A percentile compares a stretch with the other conserved stretches of the same genome.
Evolutionary conservation across 306 rosid genomes (phyloP).

Genomic region (Rosa lucieae): DNA sequence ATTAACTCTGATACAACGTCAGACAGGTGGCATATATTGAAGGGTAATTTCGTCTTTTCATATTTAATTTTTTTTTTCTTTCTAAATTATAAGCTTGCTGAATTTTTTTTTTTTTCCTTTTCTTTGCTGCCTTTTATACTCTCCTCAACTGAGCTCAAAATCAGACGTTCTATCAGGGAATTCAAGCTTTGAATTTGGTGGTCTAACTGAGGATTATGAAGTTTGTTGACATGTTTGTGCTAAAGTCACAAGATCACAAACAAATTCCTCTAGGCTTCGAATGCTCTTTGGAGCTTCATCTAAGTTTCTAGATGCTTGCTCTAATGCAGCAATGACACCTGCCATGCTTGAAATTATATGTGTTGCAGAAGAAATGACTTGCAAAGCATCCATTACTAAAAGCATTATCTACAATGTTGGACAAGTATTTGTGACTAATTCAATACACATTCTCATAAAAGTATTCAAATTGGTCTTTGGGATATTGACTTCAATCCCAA

Average conservation of each 20-base stretch:
- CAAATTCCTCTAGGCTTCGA: conserved; percentile 32
- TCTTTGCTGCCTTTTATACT: too few species aligned
- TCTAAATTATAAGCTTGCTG: too few species aligned
- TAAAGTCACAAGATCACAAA: conserved; percentile 27
- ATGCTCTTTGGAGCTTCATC: conserved; percentile 35
- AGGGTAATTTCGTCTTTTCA: too few species aligned
- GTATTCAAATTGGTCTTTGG: neutral
- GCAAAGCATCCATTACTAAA: conserved; percentile 25
- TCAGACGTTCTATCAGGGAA: conserved; percentile 19
- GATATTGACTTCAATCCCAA: neutral
- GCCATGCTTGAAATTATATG: conserved; percentile 33
- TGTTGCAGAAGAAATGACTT: conserved; percentile 23
- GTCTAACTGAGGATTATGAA: conserved; percentile 23
- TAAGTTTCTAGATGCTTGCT: conserved; percentile 33
- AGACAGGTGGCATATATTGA: too few species aligned
- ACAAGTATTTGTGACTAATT: neutral
- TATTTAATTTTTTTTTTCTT: too few species aligned
- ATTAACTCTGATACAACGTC: too few species aligned
- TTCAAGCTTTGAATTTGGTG: conserved; percentile 32
- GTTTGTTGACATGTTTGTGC: conserved; percentile 32
- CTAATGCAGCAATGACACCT: conserved; percentile 25
- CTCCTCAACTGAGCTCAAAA: too few species aligned
- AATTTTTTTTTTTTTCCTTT: too few species aligned
- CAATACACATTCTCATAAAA: neutral
- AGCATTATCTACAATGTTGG: neutral